These are phyloP conservation scores for Xenoacremonium recifei DNA, from an alignment of 2,329 filamentous ascomycete species.

Conservation along the genomic window DNA sequence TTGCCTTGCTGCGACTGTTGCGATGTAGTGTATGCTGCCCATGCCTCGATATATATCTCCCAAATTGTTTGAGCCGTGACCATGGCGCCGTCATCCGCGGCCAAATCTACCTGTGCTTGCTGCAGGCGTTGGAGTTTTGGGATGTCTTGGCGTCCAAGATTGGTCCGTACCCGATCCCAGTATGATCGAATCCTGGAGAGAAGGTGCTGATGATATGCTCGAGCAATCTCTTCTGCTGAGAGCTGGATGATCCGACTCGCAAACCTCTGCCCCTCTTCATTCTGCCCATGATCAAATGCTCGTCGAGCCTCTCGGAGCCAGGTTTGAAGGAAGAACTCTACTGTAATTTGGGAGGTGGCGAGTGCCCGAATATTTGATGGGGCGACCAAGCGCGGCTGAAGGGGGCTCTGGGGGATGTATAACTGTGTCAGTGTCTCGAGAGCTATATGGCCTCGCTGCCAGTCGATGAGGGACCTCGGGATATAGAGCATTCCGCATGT, in stretches of 20 bases:
- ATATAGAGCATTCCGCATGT: slow-evolving; percentile 4
- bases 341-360: slow-evolving; percentile 1
- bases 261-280: not conserved
- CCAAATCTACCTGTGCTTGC: slow-evolving; percentile 2
- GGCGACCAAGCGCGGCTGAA: not conserved
- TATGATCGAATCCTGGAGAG: slow-evolving; percentile 6
- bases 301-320: not conserved
- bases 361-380: slow-evolving; percentile 3
- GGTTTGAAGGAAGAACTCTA: slow-evolving; percentile 3
- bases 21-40: slow-evolving; percentile 2
- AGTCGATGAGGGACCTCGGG: not conserved
- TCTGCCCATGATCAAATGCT: not conserved
- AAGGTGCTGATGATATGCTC: slow-evolving; percentile 6
- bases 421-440: slow-evolving; percentile 3
- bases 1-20: not conserved
- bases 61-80: slow-evolving; percentile 6
- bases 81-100: slow-evolving; percentile 1
- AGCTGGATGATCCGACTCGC: not conserved
- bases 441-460: not conserved
- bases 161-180: slow-evolving; percentile 2
- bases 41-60: slow-evolving; percentile 7
- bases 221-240: slow-evolving; percentile 3
- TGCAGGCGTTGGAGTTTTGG: not conserved
- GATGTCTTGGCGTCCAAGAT: not conserved
- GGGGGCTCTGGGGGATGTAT: slow-evolving; percentile 2